phyloP scores from a whole-genome alignment of 345 rosid species.

The Eucalyptus sp. region DNA sequence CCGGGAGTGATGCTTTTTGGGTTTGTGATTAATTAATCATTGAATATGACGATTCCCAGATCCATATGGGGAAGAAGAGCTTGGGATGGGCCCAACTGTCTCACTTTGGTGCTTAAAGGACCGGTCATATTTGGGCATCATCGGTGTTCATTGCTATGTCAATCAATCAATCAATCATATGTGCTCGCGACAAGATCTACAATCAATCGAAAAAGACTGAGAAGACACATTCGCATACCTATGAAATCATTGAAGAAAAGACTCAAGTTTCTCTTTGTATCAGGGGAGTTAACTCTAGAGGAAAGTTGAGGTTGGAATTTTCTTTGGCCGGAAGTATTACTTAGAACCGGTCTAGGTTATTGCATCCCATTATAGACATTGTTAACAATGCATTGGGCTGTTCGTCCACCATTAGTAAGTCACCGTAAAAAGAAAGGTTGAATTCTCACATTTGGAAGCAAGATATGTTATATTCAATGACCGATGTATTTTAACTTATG shows the following conservation, averaged over 20 bases:
- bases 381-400: neutral
- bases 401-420: neutral
- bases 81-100: neutral
- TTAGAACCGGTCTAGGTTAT: neutral
- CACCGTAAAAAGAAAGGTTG: neutral
- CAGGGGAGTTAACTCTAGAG: neutral
- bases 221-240: neutral
- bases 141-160: neutral
- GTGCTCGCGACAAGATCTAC: neutral
- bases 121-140: neutral
- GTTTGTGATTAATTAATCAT: neutral
- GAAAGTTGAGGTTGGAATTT: neutral
- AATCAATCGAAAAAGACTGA: neutral
- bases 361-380: neutral
- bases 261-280: neutral
- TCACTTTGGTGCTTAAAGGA: neutral
- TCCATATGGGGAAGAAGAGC: neutral
- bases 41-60: neutral
- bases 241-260: neutral
- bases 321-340: neutral
- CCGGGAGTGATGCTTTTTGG: neutral
- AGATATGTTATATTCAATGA: neutral
- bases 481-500: neutral
- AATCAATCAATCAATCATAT: neutral
- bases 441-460: neutral